These are phyloP conservation scores for Puccinia hordei DNA, from an alignment of 1,284 basidiomycete genomes.

Conservation along the genomic window DNA sequence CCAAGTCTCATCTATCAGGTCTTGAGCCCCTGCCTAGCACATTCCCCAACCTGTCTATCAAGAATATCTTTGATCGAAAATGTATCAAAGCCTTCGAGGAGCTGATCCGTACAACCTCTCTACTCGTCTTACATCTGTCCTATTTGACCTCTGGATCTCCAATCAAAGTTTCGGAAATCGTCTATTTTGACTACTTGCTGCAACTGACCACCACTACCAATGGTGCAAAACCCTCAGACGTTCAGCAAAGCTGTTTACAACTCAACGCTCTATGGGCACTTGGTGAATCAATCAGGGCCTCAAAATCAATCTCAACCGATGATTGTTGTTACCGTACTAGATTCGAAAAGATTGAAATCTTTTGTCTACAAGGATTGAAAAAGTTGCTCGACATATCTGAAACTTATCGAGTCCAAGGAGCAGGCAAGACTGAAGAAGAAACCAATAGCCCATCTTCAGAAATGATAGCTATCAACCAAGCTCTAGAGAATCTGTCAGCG, in stretches of 20 bases:
- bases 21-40: background rate
- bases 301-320: slow-evolving; percentile 21
- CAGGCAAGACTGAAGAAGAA: background rate
- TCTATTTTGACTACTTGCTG: slow-evolving; percentile 11
- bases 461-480: slow-evolving; percentile 4
- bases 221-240: background rate
- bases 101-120: slow-evolving; percentile 10
- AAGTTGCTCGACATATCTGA: slow-evolving; percentile 21
- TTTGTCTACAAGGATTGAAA: slow-evolving; percentile 33
- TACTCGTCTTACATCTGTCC: slow-evolving; percentile 6
- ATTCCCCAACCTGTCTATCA: slow-evolving; percentile 22
- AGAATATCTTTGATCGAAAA: slow-evolving; percentile 14
- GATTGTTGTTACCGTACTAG: background rate
- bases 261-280: slow-evolving; percentile 26
- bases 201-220: slow-evolving; percentile 16
- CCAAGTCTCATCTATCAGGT: background rate
- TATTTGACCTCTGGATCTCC: background rate
- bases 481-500: slow-evolving; percentile 6
- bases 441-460: background rate
- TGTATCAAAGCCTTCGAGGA: slow-evolving; percentile 19
- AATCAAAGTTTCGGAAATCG: slow-evolving; percentile 9
- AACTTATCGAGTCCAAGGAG: slow-evolving; percentile 16
- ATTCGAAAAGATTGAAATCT: slow-evolving; percentile 26
- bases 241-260: slow-evolving; percentile 8
- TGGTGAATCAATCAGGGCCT: slow-evolving; percentile 25